Evolutionary conservation across 805 yeast species (phyloP).

Genomic region (Cyberlindnera euphorbiiphila): DNA sequence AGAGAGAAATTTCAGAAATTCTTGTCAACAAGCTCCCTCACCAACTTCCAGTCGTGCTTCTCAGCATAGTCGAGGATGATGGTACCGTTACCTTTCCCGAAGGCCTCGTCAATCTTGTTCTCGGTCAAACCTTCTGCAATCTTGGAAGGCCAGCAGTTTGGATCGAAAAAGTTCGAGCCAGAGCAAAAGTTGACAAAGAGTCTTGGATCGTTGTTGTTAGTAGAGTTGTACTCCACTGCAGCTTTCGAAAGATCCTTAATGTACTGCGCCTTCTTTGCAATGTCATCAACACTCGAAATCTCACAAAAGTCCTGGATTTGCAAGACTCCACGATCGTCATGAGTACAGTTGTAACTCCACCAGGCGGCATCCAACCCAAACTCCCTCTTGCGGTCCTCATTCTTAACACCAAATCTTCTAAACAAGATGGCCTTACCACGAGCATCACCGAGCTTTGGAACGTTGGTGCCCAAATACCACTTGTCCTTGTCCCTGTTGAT

Average conservation of each 20-base stretch:
- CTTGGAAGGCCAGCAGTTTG: conserved; percentile 69
- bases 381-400: conserved; percentile 37
- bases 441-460: conserved; percentile 58
- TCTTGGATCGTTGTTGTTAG: conserved; percentile 44
- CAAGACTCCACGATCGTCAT: conserved; percentile 58
- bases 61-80: conserved; percentile 68
- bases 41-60: conserved; percentile 54
- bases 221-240: conserved; percentile 47
- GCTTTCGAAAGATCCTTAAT: conserved; percentile 51
- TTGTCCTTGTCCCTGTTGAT: conserved; percentile 44
- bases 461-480: conserved; percentile 55
- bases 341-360: conserved; percentile 64
- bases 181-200: conserved; percentile 70
- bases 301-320: conserved; percentile 77
- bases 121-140: conserved; percentile 50
- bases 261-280: conserved; percentile 51
- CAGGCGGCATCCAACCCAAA: conserved; percentile 66
- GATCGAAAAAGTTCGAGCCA: conserved; percentile 69
- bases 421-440: conserved; percentile 66
- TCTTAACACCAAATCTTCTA: conserved; percentile 64
- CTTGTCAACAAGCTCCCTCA: conserved; percentile 45
- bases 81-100: conserved; percentile 57
- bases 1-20: conserved; percentile 33
- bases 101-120: conserved; percentile 42
- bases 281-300: conserved; percentile 46